Evolutionary conservation across 1,284 basidiomycete genomes (phyloP).

Genomic region (Heterobasidion parviporum): DNA sequence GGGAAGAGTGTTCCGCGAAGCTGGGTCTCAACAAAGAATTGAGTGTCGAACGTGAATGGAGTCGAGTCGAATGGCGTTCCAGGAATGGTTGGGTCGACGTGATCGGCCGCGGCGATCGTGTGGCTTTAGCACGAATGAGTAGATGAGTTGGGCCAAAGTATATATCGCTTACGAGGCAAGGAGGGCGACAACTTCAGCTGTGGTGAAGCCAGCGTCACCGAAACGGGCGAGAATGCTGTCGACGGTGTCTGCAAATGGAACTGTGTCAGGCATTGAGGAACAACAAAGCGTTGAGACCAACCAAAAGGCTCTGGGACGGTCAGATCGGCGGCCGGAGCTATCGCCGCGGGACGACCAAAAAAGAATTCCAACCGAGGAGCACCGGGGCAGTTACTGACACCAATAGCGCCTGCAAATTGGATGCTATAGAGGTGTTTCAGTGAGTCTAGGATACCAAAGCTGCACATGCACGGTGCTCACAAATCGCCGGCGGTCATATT

Average conservation of each 20-base stretch:
- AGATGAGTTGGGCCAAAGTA: background rate
- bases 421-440: constrained; percentile 13
- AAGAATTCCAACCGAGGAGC: constrained; percentile 20
- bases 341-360: constrained; percentile 16
- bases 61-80: constrained; percentile 22
- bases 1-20: constrained; percentile 21
- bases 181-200: constrained; percentile 20
- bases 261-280: background rate
- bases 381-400: constrained; percentile 20
- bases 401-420: constrained; percentile 22
- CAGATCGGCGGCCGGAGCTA: constrained; percentile 15
- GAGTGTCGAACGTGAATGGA: constrained; percentile 16
- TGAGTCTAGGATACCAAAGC: background rate
- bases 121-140: constrained; percentile 13
- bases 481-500: constrained; percentile 22
- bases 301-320: constrained; percentile 21
- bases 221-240: constrained; percentile 17
- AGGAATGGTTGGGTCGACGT: constrained; percentile 15
- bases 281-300: constrained; percentile 1
- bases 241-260: background rate
- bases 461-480: constrained; percentile 6
- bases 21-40: constrained; percentile 19
- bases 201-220: constrained; percentile 16
- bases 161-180: constrained; percentile 15
- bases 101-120: constrained; percentile 17